Evolutionary conservation across 169 alveolate species (phyloP), one percentile per base, ranked within the genome.

Genomic region (Plasmodium reichenowi): DNA sequence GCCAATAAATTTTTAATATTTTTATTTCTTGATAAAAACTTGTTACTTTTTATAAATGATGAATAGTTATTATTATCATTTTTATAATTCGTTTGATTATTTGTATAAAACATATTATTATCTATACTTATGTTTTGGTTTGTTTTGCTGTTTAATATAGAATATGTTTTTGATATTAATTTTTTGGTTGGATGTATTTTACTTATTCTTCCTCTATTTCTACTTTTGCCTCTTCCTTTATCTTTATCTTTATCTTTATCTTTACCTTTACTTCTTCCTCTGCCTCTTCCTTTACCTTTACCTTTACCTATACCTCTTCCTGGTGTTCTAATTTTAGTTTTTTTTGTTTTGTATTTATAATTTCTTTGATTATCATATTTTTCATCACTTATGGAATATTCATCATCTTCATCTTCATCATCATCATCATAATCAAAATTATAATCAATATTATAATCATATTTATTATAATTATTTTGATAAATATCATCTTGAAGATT

Each of bases 1-100:
- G 58, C 64, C n/a, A 75, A 62, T 75, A 75, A 48, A 56, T 48
- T 75, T 54, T 43, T 63, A 47, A 75, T 60, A 29, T 63, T 75
- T 75, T 75, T 75, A 17, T 63, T 75, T 4, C 68, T 63, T 43
- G 88, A 63, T 63, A 38, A 29, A 26, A 75, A 75, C 38, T 75
- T 75, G 45, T 75, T 75, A 15, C 50, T 60, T 75, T 60, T 74
- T 47, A 72, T 24, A 54, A n/a, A 72, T 29, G 38, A 2, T 6
- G 59, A 15, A 13, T 47, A 48, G 60, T 50, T 10, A 8, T 3
- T 10, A 8, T 3, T 74, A 1, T 22, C 45, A 20, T 60, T 45
- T 66, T 43, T 74, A 66, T 29, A 29, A 29, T 29, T 29, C 38
- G 38, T 29, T 29, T 29, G 38, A 29, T 29, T 29, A 29, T 29